Percentiles rank a stretch among this genome's conserved stretches.
phyloP scores from a whole-genome alignment of 306 rosid genomes.

The Sophora flavescens region DNA sequence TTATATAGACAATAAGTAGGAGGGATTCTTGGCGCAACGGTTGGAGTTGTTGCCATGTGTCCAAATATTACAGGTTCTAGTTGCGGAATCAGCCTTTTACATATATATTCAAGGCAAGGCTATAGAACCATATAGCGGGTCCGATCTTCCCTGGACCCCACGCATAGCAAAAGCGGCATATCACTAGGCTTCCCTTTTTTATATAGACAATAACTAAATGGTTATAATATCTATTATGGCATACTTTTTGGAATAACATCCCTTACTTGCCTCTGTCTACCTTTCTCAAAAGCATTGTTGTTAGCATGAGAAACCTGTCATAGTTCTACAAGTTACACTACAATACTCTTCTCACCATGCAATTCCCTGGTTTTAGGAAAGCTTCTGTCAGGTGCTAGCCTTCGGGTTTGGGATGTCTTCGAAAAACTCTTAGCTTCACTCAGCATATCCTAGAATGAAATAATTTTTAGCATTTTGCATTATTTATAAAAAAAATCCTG shows the following conservation, averaged over 20 bases:
- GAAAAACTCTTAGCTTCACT: not conserved
- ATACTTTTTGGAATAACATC: constrained; percentile 4
- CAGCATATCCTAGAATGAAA: constrained; percentile 30
- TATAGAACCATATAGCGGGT: not conserved
- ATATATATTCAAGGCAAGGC: not conserved
- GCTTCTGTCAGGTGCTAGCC: constrained; percentile 32
- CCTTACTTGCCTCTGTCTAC: not conserved
- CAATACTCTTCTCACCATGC: not conserved
- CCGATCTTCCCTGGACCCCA: not conserved
- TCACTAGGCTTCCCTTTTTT: not conserved
- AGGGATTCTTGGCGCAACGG: not conserved
- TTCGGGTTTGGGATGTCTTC: constrained; percentile 30
- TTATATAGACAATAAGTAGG: not conserved
- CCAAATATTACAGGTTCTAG: not conserved
- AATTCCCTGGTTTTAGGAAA: constrained; percentile 23
- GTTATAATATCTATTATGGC: not conserved
- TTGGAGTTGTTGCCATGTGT: not conserved
- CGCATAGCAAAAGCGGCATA: not conserved
- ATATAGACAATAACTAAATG: constrained; percentile 4
- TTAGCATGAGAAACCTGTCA: not conserved
- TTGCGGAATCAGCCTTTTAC: too few species aligned
- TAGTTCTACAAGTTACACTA: not conserved
- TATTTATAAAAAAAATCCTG: not conserved
- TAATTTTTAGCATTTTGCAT: constrained; percentile 20
- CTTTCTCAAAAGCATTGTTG: not conserved